phyloP scores from a whole-genome alignment of 305 asterid species.

The Vinca major region DNA sequence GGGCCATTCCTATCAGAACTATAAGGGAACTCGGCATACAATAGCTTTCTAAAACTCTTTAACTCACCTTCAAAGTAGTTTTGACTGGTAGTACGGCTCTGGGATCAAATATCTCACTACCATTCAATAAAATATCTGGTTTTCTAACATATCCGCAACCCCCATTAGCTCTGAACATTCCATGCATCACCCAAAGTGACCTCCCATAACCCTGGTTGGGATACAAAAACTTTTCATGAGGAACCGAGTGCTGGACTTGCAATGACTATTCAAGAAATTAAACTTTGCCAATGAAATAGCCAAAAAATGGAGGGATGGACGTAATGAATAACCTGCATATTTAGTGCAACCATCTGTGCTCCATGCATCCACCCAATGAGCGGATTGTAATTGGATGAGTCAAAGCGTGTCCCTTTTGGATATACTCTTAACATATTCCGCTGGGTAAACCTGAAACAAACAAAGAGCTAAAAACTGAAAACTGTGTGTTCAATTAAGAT shows the following conservation, averaged over 20 bases:
- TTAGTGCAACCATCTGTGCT: conserved; percentile 85
- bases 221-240: conserved; percentile 11
- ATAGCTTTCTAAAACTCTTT: not conserved
- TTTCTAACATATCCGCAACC: conserved; percentile 73
- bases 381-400: conserved; percentile 81
- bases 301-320: too few relatives aligned
- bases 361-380: conserved; percentile 82
- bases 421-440: conserved; percentile 61
- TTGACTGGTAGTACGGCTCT: conserved; percentile 34
- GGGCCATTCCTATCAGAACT: not conserved
- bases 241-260: not conserved
- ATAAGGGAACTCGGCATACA: not conserved
- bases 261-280: not conserved
- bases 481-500: not conserved
- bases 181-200: conserved; percentile 81
- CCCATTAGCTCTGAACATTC: conserved; percentile 79
- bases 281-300: not conserved
- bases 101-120: conserved; percentile 42
- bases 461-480: conserved; percentile 12
- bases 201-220: conserved; percentile 61
- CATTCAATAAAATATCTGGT: conserved; percentile 50
- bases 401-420: conserved; percentile 68
- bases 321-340: conserved; percentile 70
- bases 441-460: conserved; percentile 55
- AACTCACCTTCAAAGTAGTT: conserved; percentile 51